Percentiles rank a stretch among this genome's conserved stretches.
Conservation (phyloP, 176 grass and related monocot genomes). For the Hyparrhenia diplandra region DNA sequence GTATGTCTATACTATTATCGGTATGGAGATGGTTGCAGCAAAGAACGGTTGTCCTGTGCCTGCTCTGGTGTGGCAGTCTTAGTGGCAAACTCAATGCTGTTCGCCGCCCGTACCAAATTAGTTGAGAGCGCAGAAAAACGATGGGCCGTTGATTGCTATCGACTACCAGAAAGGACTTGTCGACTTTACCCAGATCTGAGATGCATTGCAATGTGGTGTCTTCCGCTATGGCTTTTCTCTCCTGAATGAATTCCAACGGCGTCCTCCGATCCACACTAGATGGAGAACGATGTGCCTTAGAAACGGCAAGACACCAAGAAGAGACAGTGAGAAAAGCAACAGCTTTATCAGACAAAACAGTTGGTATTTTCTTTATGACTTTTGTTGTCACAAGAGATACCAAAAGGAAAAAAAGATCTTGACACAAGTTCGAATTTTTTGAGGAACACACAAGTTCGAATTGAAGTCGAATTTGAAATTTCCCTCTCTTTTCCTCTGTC, state of each 20-base stretch:
- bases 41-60: not conserved
- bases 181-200: not conserved
- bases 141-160: not conserved
- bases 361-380: not conserved
- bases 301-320: not conserved
- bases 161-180: not conserved
- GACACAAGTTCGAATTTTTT: not conserved
- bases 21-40: not conserved
- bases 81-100: not conserved
- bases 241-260: not conserved
- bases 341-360: slow-evolving; percentile 7
- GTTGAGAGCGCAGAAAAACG: not conserved
- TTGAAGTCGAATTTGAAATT: not conserved
- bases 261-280: not conserved
- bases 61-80: not conserved
- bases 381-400: not conserved
- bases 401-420: not conserved
- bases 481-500: not conserved
- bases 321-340: not conserved
- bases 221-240: not conserved
- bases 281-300: no score
- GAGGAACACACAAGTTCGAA: not conserved
- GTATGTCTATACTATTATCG: not conserved
- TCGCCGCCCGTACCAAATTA: not conserved
- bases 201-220: not conserved